These are phyloP conservation scores for Zygoascus sp. DNA, from an alignment of 1,139 yeast genomes.

Conservation along the genomic window DNA sequence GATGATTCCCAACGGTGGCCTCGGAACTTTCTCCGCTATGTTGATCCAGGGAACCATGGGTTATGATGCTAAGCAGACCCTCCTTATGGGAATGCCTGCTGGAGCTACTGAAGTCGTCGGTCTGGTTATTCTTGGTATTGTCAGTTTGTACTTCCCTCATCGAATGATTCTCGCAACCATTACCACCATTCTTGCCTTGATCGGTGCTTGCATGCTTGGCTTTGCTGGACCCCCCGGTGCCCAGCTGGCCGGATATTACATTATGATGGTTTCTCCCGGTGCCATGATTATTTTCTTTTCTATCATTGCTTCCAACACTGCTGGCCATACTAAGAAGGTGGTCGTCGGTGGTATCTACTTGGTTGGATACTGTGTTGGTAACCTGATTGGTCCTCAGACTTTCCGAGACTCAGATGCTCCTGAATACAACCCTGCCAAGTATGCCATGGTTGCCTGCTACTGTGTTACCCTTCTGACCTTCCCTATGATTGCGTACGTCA, in stretches of 20 bases:
- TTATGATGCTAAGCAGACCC: constrained; percentile 25
- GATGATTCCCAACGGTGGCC: constrained; percentile 49
- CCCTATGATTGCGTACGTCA: constrained; percentile 32
- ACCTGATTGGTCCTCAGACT: constrained; percentile 52
- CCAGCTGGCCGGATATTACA: constrained; percentile 39
- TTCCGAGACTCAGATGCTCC: constrained; percentile 49
- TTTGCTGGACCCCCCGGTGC: constrained; percentile 23
- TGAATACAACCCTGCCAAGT: constrained; percentile 42
- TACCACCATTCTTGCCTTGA: constrained; percentile 26
- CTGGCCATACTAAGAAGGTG: constrained; percentile 53
- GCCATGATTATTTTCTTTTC: constrained; percentile 46
- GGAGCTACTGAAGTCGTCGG: constrained; percentile 22
- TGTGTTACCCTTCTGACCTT: constrained; percentile 27
- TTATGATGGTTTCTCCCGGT: constrained; percentile 36
- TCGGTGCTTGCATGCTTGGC: constrained; percentile 25
- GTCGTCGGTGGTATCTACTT: constrained; percentile 42
- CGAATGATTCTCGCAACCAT: constrained; percentile 49
- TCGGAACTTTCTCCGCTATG: constrained; percentile 34
- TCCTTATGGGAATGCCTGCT: constrained; percentile 28
- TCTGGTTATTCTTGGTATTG: constrained; percentile 6
- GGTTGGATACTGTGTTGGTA: constrained; percentile 53
- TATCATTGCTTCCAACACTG: constrained; percentile 46
- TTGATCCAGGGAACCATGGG: constrained; percentile 29
- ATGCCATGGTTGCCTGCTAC: constrained; percentile 40
- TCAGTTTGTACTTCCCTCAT: constrained; percentile 37